phyloP scores from a whole-genome alignment of 2,329 filamentous ascomycete species.

The Colletotrichum melonis region DNA sequence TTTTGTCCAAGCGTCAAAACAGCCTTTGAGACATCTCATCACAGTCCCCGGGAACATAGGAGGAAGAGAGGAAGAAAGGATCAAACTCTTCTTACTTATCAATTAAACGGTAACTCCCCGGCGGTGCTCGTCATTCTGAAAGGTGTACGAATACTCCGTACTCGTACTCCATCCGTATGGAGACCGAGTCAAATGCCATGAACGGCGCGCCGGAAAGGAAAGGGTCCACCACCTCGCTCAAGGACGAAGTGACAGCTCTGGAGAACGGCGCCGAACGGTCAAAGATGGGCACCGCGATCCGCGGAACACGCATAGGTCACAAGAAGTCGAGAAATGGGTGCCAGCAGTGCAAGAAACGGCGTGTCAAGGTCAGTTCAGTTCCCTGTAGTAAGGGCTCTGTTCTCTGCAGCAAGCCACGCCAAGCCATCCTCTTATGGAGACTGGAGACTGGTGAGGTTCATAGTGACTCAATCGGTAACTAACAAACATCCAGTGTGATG shows the following conservation, averaged over 20 bases:
- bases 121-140: background rate
- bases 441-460: too few species aligned
- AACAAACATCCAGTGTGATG: conserved; percentile 26
- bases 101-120: background rate
- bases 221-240: conserved; percentile 23
- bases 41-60: background rate
- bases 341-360: conserved; percentile 33
- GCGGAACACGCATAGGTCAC: conserved; percentile 32
- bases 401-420: background rate
- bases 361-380: conserved; percentile 28
- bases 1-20: conserved; percentile 21
- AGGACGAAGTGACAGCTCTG: conserved; percentile 13
- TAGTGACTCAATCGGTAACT: background rate
- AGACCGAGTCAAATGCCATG: conserved; percentile 10
- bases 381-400: background rate
- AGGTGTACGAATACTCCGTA: background rate
- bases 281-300: background rate
- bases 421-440: background rate
- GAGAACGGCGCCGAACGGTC: conserved; percentile 2
- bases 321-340: conserved; percentile 34
- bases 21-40: conserved; percentile 16
- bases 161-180: too few species aligned
- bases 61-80: background rate
- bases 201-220: conserved; percentile 13
- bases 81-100: background rate